Percentiles rank a stretch among this genome's conserved stretches.
Evolutionary conservation across 73 alveolate genomes (phyloP).

Genomic region (Paramecium pentaurelia): DNA sequence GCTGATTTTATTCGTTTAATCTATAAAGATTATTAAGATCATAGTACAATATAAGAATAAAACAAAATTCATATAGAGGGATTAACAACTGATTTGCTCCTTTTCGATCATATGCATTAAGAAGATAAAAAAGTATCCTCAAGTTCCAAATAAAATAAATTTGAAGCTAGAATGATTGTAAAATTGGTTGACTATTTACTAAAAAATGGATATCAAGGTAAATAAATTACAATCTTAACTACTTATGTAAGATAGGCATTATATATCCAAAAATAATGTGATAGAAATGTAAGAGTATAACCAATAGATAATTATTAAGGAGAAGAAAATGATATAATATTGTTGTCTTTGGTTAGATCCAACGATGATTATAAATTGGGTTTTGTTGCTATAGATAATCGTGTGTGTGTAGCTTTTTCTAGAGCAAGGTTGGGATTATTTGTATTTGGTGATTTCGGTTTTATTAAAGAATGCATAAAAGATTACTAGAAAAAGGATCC

Average conservation of each 20-base stretch:
- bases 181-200: constrained; percentile 71
- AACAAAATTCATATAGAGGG: constrained; percentile 69
- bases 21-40: constrained; percentile 66
- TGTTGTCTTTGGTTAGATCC: constrained; percentile 81
- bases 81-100: constrained; percentile 59
- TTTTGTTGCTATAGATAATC: constrained; percentile 73
- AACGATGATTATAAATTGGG: constrained; percentile 72
- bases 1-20: constrained; percentile 79
- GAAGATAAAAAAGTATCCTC: constrained; percentile 63
- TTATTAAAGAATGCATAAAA: constrained; percentile 53
- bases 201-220: constrained; percentile 58
- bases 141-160: constrained; percentile 70
- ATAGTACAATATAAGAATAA: constrained; percentile 23
- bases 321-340: constrained; percentile 89
- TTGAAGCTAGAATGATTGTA: constrained; percentile 74
- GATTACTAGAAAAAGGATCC: not conserved
- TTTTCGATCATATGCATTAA: constrained; percentile 66
- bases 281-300: constrained; percentile 61
- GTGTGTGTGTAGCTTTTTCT: constrained; percentile 86
- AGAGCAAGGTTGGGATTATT: constrained; percentile 88
- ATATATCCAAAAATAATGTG: constrained; percentile 48
- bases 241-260: constrained; percentile 78
- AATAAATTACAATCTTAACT: constrained; percentile 76
- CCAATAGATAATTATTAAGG: constrained; percentile 90
- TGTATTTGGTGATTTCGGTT: constrained; percentile 83